phyloP scores from a whole-genome alignment of 2,329 filamentous ascomycete species.

The Chrysoporthe deuterocubensis region DNA sequence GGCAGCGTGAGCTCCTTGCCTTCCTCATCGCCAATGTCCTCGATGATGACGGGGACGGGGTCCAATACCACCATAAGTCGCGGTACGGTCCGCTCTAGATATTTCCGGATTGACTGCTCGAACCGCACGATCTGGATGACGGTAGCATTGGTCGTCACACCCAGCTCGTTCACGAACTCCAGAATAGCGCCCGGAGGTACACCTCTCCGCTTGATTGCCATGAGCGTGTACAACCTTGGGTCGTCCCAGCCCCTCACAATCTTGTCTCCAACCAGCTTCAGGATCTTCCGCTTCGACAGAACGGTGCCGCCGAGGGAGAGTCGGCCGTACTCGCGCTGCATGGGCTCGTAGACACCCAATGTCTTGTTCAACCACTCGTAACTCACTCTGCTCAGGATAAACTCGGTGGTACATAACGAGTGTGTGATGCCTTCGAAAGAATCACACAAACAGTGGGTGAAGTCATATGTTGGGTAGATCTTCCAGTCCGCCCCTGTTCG shows the following conservation, averaged over 20 bases:
- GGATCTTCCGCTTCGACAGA: conserved; percentile 83
- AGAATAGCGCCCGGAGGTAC: conserved; percentile 87
- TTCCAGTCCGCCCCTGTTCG: conserved; percentile 83
- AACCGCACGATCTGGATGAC: conserved; percentile 83
- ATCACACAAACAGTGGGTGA: conserved; percentile 88
- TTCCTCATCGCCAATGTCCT: conserved; percentile 74
- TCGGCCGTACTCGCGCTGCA: conserved; percentile 75
- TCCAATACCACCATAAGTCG: conserved; percentile 89
- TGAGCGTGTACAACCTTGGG: conserved; percentile 85
- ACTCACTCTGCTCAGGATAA: conserved; percentile 59
- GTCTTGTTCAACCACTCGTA: conserved; percentile 90
- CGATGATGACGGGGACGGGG: conserved; percentile 80
- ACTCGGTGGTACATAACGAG: conserved; percentile 33
- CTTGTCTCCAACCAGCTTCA: conserved; percentile 70
- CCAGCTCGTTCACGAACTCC: conserved; percentile 88
- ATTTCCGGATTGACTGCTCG: conserved; percentile 81
- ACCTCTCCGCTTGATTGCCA: conserved; percentile 80
- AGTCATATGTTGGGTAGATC: conserved; percentile 96
- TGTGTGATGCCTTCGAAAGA: conserved; percentile 92
- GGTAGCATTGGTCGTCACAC: conserved; percentile 80
- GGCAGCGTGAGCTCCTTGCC: conserved; percentile 66
- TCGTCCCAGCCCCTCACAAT: conserved; percentile 89
- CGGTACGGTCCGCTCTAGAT: conserved; percentile 86
- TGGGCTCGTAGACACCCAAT: conserved; percentile 83
- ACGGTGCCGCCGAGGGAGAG: conserved; percentile 84